phyloP scores from a whole-genome alignment of 1,284 basidiomycete genomes.

The Tranzscheliella williamsii region DNA sequence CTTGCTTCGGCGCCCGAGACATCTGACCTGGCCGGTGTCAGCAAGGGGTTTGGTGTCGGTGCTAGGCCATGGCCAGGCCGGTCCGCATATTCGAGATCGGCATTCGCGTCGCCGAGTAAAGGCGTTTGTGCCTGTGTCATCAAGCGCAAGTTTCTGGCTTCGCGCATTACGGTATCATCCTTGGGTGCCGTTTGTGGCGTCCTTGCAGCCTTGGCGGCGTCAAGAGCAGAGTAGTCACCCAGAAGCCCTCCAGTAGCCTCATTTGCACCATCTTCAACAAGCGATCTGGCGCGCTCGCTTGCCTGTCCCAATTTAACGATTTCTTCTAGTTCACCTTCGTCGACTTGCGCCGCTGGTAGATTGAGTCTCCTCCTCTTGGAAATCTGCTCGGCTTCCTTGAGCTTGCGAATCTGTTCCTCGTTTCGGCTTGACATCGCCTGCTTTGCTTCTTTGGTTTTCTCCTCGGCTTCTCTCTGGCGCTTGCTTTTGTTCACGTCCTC shows the following conservation, averaged over 20 bases:
- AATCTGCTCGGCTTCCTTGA: conserved; percentile 95
- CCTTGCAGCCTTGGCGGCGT: conserved; percentile 82
- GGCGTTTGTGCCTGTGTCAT: conserved; percentile 92
- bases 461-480: conserved; percentile 64
- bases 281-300: conserved; percentile 80
- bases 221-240: conserved; percentile 87
- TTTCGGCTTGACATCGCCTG: conserved; percentile 65
- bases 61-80: conserved; percentile 62
- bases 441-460: conserved; percentile 78
- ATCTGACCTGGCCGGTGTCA: conserved; percentile 66
- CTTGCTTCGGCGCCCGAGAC: conserved; percentile 4
- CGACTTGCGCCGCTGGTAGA: conserved; percentile 88
- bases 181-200: conserved; percentile 90
- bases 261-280: conserved; percentile 70
- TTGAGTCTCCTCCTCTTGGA: conserved; percentile 82
- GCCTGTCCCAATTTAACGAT: conserved; percentile 98
- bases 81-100: conserved; percentile 54
- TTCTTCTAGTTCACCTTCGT: conserved; percentile 93
- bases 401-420: conserved; percentile 93
- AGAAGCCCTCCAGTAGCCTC: conserved; percentile 84
- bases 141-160: conserved; percentile 90
- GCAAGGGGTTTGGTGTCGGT: conserved; percentile 92
- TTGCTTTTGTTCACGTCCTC: conserved; percentile 66
- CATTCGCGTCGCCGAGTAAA: conserved; percentile 93
- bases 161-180: conserved; percentile 71